A percentile compares a stretch with the other conserved stretches of the same genome.
These are phyloP conservation scores for Auriscalpium microsporum DNA, from an alignment of 768 basidiomycete genomes.

Conservation along the genomic window DNA sequence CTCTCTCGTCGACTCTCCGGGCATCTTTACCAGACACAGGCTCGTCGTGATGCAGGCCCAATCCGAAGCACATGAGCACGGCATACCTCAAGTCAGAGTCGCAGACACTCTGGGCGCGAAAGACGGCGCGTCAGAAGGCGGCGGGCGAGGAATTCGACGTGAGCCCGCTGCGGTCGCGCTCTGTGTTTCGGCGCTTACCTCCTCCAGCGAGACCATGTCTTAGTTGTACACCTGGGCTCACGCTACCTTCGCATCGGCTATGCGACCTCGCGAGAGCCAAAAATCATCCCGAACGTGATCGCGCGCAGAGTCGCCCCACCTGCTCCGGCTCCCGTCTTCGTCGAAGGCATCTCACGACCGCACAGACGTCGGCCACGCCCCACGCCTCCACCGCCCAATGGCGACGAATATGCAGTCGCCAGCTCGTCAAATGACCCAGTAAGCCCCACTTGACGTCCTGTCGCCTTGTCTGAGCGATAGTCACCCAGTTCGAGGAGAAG, in stretches of 20 bases:
- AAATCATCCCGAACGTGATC: conserved; percentile 59
- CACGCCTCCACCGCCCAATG: conserved; percentile 20
- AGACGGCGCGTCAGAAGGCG: conserved; percentile 32
- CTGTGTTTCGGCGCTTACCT: not conserved
- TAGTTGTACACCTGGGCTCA: conserved; percentile 77
- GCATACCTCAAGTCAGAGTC: conserved; percentile 72
- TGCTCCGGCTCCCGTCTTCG: conserved; percentile 33
- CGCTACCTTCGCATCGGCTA: conserved; percentile 64
- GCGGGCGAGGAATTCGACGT: conserved; percentile 3
- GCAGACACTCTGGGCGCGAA: conserved; percentile 68
- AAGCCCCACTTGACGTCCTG: conserved; percentile 3
- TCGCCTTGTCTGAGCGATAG: not conserved
- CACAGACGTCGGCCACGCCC: conserved; percentile 27
- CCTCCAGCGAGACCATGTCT: conserved; percentile 42
- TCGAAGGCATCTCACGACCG: conserved; percentile 50
- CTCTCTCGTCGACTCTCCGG: conserved; percentile 10
- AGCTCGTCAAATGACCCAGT: conserved; percentile 56
- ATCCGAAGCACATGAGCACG: conserved; percentile 73
- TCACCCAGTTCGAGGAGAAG: conserved; percentile 62
- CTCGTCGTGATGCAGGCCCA: conserved; percentile 37
- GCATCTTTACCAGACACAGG: not conserved
- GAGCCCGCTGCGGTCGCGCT: not conserved
- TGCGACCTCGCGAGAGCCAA: conserved; percentile 71
- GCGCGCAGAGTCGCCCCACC: conserved; percentile 51
- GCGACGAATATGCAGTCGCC: conserved; percentile 44